phyloP scores from a whole-genome alignment of 139 green algal species.

The Yamagishiella unicocca region DNA sequence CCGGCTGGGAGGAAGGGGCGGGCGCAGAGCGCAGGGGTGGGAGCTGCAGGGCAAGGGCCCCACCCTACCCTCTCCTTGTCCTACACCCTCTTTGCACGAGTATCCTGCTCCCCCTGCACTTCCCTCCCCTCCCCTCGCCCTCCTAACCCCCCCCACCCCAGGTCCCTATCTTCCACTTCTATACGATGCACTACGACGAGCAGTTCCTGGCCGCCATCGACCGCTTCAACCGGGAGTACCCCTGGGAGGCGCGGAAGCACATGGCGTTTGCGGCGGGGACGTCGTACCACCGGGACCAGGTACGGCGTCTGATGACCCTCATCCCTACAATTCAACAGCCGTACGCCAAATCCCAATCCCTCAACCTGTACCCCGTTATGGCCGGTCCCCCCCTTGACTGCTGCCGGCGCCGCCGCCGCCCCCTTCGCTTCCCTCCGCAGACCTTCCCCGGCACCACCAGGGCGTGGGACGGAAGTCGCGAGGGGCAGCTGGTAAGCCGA shows the following conservation, averaged over 20 bases:
- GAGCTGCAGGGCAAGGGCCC: too few species aligned
- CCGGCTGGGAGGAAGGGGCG: too few species aligned
- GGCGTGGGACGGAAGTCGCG: conserved; percentile 3
- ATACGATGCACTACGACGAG: not conserved
- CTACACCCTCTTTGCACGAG: too few species aligned
- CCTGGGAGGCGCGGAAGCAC: not conserved
- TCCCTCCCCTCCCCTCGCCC: not conserved
- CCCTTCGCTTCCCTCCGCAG: not conserved
- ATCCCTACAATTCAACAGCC: too few species aligned
- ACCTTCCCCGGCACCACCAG: not conserved
- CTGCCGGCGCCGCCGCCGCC: too few species aligned
- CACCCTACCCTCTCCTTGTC: too few species aligned
- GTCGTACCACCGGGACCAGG: conserved; percentile 20
- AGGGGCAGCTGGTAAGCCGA: conserved; percentile 2
- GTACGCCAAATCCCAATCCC: too few species aligned
- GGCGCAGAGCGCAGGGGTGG: too few species aligned
- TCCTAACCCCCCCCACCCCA: not conserved
- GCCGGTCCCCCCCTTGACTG: too few species aligned
- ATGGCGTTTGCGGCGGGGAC: conserved; percentile 12
- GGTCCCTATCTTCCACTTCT: conserved; percentile 38
- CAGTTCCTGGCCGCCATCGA: not conserved
- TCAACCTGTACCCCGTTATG: too few species aligned
- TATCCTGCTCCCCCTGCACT: too few species aligned
- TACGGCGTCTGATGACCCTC: too few species aligned
- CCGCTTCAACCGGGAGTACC: not conserved